These are phyloP conservation scores for Dianthus caryophyllus DNA, from an alignment of 148 eudicot species.

Conservation along the genomic window DNA sequence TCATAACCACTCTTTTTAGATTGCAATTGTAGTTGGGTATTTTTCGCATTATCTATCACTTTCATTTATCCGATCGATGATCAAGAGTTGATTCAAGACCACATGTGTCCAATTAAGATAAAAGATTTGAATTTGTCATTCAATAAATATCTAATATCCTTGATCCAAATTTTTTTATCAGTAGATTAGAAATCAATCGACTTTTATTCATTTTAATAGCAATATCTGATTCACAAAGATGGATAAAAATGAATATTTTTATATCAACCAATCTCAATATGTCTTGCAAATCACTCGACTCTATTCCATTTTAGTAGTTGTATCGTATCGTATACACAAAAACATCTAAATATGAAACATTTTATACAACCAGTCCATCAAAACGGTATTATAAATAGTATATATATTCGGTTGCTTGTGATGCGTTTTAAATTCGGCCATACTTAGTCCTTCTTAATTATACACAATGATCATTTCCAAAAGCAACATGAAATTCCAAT, in stretches of 20 bases:
- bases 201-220: too few species aligned
- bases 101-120: neutral
- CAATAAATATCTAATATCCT: too few species aligned
- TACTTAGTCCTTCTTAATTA: neutral
- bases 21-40: neutral
- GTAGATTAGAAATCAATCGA: too few species aligned
- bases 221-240: too few species aligned
- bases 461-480: neutral
- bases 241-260: too few species aligned
- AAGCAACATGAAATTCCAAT: neutral
- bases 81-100: too few species aligned
- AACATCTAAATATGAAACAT: too few species aligned
- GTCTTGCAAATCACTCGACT: too few species aligned
- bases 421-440: neutral
- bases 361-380: neutral
- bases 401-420: neutral
- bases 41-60: neutral
- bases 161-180: too few species aligned
- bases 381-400: neutral
- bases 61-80: neutral
- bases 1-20: neutral
- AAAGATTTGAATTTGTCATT: neutral
- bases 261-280: too few species aligned
- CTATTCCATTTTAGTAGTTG: too few species aligned
- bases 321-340: too few species aligned